Conservation (phyloP, 2,329 filamentous ascomycete genomes). For the Aurifilum marmelostoma region DNA sequence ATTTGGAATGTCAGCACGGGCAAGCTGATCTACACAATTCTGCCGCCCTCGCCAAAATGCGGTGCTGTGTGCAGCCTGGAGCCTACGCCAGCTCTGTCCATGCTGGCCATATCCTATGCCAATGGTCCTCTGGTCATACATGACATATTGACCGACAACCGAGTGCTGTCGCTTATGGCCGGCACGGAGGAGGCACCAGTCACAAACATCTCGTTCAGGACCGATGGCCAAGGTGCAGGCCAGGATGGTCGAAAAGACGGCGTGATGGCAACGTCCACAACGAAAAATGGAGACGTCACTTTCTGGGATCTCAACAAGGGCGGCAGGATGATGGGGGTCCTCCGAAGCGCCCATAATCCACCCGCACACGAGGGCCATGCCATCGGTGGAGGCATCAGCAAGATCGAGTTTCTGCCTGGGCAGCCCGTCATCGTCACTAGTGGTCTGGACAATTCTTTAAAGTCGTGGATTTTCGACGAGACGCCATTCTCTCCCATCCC, state of each 20-base stretch:
- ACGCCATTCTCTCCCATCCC: constrained; percentile 86
- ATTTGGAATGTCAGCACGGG: constrained; percentile 97
- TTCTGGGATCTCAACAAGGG: constrained; percentile 96
- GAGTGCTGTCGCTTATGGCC: constrained; percentile 69
- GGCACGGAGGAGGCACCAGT: constrained; percentile 68
- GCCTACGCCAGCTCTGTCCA: constrained; percentile 79
- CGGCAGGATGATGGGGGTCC: constrained; percentile 81
- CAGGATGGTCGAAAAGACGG: constrained; percentile 83
- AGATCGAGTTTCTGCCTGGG: constrained; percentile 84
- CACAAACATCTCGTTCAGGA: constrained; percentile 86
- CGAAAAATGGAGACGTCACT: constrained; percentile 81
- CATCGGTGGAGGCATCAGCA: constrained; percentile 80
- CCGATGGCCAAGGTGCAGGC: constrained; percentile 84
- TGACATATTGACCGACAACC: constrained; percentile 78
- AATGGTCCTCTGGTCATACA: constrained; percentile 79
- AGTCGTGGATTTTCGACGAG: constrained; percentile 96
- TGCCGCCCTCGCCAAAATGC: constrained; percentile 71
- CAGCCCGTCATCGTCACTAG: constrained; percentile 90
- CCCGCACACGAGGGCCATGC: constrained; percentile 57
- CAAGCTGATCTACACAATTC: constrained; percentile 87
- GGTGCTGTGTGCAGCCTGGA: constrained; percentile 87
- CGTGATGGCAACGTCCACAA: constrained; percentile 90
- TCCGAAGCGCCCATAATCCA: constrained; percentile 86
- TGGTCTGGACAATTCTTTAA: constrained; percentile 89
- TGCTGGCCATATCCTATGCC: constrained; percentile 86